These are phyloP conservation scores for Saccharomyces hybrid DNA, from an alignment of 1,139 yeast genomes.

Conservation along the genomic window DNA sequence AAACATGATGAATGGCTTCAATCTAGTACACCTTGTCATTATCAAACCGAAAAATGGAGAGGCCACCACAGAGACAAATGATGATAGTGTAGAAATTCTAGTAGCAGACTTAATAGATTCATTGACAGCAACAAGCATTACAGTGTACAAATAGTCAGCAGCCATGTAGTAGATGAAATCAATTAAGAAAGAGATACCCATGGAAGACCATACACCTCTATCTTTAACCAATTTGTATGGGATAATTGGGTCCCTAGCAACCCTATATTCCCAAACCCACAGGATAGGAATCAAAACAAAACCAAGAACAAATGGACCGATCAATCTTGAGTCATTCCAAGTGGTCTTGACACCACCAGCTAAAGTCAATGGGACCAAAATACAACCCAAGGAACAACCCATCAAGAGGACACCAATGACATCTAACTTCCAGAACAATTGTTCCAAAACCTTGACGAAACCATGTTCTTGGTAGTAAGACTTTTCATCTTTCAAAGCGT, in stretches of 20 bases:
- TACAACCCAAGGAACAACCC: constrained; percentile 46
- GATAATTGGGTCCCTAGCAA: constrained; percentile 40
- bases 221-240: constrained; percentile 49
- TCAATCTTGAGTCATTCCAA: constrained; percentile 50
- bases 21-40: constrained; percentile 42
- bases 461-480: too few relatives aligned
- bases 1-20: constrained; percentile 50
- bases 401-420: constrained; percentile 45
- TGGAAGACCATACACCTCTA: constrained; percentile 56
- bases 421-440: constrained; percentile 46
- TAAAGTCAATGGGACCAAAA: constrained; percentile 42
- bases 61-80: constrained; percentile 55
- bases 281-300: constrained; percentile 42
- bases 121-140: constrained; percentile 52
- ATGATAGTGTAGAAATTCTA: constrained; percentile 54
- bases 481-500: constrained; percentile 18
- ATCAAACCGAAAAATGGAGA: constrained; percentile 51
- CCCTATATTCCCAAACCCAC: constrained; percentile 46
- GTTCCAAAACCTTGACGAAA: too few relatives aligned
- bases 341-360: constrained; percentile 49
- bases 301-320: constrained; percentile 57
- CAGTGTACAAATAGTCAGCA: constrained; percentile 57
- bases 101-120: constrained; percentile 52
- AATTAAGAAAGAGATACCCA: constrained; percentile 44
- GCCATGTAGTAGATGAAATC: constrained; percentile 60